phyloP scores from a whole-genome alignment of 202 grass and related monocot genomes.

The Schoenoplectus tabernaemontani region DNA sequence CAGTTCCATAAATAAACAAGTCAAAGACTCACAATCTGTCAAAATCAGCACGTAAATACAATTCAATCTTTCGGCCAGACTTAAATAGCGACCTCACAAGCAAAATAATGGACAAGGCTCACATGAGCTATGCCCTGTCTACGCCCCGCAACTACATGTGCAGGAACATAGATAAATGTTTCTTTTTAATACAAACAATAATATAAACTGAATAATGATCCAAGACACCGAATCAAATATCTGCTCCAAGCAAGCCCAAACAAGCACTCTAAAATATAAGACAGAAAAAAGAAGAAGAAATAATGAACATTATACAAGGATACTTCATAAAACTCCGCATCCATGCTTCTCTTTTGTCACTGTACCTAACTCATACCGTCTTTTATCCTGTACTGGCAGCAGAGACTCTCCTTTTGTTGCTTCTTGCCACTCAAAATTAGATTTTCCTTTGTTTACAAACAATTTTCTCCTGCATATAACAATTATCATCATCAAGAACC shows the following conservation, averaged over 20 bases:
- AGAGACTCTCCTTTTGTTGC: constrained; percentile 36
- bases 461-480: constrained; percentile 27
- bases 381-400: constrained; percentile 32
- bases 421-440: constrained; percentile 30
- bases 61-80: constrained; percentile 10
- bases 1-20: background rate
- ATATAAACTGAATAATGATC: background rate
- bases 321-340: constrained; percentile 87
- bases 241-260: constrained; percentile 50
- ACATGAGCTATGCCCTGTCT: constrained; percentile 13
- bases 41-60: constrained; percentile 22
- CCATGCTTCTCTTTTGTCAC: constrained; percentile 66
- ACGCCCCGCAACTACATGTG: constrained; percentile 13
- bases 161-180: background rate
- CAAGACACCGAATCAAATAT: constrained; percentile 28
- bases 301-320: constrained; percentile 56
- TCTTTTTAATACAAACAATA: constrained; percentile 6
- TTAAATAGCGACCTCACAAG: constrained; percentile 21
- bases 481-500: constrained; percentile 21
- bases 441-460: constrained; percentile 34
- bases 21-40: background rate
- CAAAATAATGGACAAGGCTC: constrained; percentile 21
- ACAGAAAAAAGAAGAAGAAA: background rate
- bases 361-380: constrained; percentile 41
- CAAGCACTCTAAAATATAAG: constrained; percentile 36